These are phyloP conservation scores for Biscogniauxia marginata DNA, from an alignment of 2,329 filamentous ascomycete genomes.

Conservation along the genomic window DNA sequence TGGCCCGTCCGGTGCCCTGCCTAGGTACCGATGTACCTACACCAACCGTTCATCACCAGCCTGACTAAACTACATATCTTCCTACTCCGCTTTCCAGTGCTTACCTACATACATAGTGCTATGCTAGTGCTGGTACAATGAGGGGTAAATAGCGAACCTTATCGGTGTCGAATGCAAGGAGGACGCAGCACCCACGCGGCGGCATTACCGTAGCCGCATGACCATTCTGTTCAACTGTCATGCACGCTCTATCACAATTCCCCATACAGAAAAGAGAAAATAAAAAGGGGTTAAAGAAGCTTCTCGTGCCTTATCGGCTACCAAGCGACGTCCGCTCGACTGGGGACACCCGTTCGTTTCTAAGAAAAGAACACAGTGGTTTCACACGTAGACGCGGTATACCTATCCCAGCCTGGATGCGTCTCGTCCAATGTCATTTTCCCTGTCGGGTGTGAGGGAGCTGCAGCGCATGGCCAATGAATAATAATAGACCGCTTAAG, in stretches of 20 bases:
- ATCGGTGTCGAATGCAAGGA: constrained; percentile 21
- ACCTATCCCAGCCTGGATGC: constrained; percentile 4
- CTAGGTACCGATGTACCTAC: background rate
- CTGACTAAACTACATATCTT: constrained; percentile 18
- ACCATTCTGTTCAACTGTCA: constrained; percentile 7
- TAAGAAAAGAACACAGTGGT: constrained; percentile 24
- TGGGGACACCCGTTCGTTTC: constrained; percentile 14
- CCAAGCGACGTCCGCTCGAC: constrained; percentile 12
- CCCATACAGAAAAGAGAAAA: background rate
- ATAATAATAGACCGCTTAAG: constrained; percentile 22
- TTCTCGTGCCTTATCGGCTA: constrained; percentile 12
- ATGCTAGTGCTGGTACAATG: constrained; percentile 5
- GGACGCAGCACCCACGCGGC: constrained; percentile 3
- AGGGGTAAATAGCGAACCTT: constrained; percentile 22
- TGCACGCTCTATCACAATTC: constrained; percentile 14
- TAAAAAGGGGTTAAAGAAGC: constrained; percentile 1
- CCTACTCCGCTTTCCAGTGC: constrained; percentile 23
- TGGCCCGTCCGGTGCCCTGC: background rate
- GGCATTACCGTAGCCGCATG: constrained; percentile 20
- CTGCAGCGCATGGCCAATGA: constrained; percentile 22
- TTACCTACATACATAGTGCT: constrained; percentile 6
- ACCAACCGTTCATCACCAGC: constrained; percentile 15
- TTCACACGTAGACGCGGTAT: constrained; percentile 22
- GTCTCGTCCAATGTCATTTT: constrained; percentile 20
- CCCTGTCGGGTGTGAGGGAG: constrained; percentile 11